phyloP scores from a whole-genome alignment of 2,329 filamentous ascomycete genomes.

The Emergomyces orientalis region DNA sequence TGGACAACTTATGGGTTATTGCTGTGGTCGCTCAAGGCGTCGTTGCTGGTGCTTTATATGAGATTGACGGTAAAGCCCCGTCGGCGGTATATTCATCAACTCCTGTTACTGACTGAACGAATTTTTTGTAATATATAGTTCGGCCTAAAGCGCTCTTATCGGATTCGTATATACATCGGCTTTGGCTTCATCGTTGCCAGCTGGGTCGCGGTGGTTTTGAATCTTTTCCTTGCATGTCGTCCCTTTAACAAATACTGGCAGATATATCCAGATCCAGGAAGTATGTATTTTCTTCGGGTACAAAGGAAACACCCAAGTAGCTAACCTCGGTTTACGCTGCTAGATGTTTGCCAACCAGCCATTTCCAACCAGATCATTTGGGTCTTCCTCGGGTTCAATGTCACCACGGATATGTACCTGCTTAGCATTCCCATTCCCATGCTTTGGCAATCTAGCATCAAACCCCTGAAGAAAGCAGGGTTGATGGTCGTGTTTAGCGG shows the following conservation, averaged over 20 bases:
- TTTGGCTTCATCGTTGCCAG: conserved; percentile 43
- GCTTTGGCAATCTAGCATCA: conserved; percentile 45
- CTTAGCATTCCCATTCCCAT: conserved; percentile 20
- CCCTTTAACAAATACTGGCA: conserved; percentile 50
- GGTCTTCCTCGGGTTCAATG: conserved; percentile 46
- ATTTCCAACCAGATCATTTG: conserved; percentile 49
- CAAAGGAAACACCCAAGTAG: conserved; percentile 10
- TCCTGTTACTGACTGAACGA: not conserved
- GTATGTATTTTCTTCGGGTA: conserved; percentile 29
- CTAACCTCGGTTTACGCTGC: conserved; percentile 18
- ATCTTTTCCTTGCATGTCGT: conserved; percentile 43
- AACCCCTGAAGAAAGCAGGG: conserved; percentile 43
- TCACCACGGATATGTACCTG: conserved; percentile 34
- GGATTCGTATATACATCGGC: conserved; percentile 44
- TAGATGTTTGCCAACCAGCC: conserved; percentile 33
- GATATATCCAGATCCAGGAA: conserved; percentile 48
- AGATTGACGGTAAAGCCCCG: conserved; percentile 39
- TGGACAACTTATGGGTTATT: conserved; percentile 48
- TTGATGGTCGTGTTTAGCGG: conserved; percentile 48
- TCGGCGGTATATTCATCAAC: no score
- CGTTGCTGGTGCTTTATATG: conserved; percentile 49
- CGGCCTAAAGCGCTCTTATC: conserved; percentile 26
- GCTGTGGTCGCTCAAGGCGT: conserved; percentile 46
- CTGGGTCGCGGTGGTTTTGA: conserved; percentile 42
- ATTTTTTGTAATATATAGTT: conserved; percentile 20